Percentiles rank a stretch among this genome's conserved stretches.
Evolutionary conservation across 495 filamentous ascomycete species (phyloP).

Genomic region (Diplogelasinospora grovesii): DNA sequence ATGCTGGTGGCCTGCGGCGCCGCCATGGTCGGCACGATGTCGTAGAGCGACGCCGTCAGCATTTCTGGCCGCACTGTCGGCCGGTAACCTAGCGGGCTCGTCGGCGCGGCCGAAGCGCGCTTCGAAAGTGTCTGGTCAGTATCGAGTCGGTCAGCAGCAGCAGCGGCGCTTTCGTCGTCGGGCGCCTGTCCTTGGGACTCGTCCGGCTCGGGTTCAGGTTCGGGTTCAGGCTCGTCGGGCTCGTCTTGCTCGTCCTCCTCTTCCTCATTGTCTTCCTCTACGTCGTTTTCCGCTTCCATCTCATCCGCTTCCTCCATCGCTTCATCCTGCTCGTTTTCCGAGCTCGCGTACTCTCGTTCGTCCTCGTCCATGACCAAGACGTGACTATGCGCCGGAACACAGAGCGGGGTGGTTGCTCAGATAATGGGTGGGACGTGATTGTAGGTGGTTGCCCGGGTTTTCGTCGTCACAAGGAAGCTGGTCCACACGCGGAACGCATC

Average conservation of each 20-base stretch:
- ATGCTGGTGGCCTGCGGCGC: conserved; percentile 94
- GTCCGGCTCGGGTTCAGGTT: conserved; percentile 18
- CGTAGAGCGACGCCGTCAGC: conserved; percentile 77
- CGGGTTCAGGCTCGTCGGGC: conserved; percentile 34
- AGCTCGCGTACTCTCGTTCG: conserved; percentile 39
- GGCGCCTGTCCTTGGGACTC: conserved; percentile 51
- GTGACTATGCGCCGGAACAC: too few species aligned
- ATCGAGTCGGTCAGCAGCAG: conserved; percentile 1
- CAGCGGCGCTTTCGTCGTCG: conserved; percentile 19
- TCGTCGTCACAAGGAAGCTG: too few species aligned
- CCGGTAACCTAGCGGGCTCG: conserved; percentile 39
- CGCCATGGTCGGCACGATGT: conserved; percentile 94
- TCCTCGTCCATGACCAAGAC: conserved; percentile 32
- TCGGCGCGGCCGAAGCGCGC: conserved; percentile 45
- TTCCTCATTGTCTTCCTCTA: conserved; percentile 49
- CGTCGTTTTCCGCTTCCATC: conserved; percentile 52
- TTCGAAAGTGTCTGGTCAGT: too few species aligned
- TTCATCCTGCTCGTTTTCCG: conserved; percentile 59
- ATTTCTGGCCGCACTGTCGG: conserved; percentile 73
- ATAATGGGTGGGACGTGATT: too few species aligned
- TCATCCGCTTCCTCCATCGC: conserved; percentile 58
- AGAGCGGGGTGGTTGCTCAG: too few species aligned
- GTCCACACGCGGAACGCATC: too few species aligned
- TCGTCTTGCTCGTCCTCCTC: conserved; percentile 57
- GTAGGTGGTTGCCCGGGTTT: too few species aligned